These are phyloP conservation scores for Blattamonas nauphoetae DNA, from an alignment of 78 protist genomes.

Conservation along the genomic window DNA sequence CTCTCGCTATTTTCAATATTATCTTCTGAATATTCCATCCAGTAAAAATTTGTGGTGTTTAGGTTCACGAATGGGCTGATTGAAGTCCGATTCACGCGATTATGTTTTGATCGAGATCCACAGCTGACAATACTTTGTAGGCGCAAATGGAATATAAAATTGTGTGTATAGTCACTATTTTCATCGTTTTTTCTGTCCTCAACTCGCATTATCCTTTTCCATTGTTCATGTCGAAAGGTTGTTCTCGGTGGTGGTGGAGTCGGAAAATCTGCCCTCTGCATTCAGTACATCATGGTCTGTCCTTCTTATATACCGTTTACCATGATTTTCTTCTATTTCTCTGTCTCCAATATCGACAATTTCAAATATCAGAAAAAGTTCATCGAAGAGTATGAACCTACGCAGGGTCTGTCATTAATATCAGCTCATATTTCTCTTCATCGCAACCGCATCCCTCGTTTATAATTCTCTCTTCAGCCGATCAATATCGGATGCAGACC, in stretches of 20 bases:
- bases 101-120: no score
- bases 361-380: not conserved
- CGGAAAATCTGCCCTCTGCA: conserved; percentile 59
- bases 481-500: conserved; percentile 79
- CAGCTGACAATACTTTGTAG: no score
- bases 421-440: not conserved
- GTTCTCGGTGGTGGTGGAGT: conserved; percentile 79
- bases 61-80: no score
- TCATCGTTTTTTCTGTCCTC: not conserved
- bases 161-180: not conserved
- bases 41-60: no score
- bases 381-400: not conserved
- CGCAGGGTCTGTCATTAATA: not conserved
- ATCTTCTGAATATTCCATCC: no score
- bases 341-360: not conserved
- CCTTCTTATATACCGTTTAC: not conserved
- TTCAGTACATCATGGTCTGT: conserved; percentile 41
- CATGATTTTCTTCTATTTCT: not conserved
- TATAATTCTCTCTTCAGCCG: conserved; percentile 43
- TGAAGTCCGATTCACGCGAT: no score
- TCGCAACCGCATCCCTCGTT: not conserved
- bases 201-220: not conserved
- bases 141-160: not conserved
- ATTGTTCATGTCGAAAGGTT: conserved; percentile 27
- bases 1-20: no score